These are phyloP conservation scores for Viridothelium virens DNA, from an alignment of 495 filamentous ascomycete species.

Conservation along the genomic window DNA sequence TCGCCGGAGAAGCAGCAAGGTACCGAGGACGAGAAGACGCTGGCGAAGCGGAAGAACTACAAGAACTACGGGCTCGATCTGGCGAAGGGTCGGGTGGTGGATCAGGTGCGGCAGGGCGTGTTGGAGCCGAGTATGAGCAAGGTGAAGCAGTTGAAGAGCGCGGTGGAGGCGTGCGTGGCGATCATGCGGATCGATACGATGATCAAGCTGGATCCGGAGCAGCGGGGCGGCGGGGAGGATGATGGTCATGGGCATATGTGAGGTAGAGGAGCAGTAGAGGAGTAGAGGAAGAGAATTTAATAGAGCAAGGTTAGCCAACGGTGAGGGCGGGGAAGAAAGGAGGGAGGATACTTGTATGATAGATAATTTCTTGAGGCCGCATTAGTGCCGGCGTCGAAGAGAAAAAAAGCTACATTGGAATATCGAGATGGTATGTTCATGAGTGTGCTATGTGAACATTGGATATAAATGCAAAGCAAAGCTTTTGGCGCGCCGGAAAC, in stretches of 20 bases:
- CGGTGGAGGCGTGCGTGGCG: slow-evolving; percentile 96
- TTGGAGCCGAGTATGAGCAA: slow-evolving; percentile 98
- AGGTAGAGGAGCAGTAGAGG: background rate
- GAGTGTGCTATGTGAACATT: slow-evolving; percentile 1
- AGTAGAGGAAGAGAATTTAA: background rate
- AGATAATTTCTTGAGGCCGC: background rate
- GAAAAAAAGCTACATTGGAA: background rate
- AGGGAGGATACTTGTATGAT: background rate
- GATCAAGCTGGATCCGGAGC: slow-evolving; percentile 95
- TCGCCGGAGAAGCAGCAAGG: background rate
- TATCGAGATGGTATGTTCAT: background rate
- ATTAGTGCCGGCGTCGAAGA: background rate
- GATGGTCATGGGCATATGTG: slow-evolving; percentile 60
- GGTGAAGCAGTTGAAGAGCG: slow-evolving; percentile 94
- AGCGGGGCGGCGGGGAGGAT: slow-evolving; percentile 63
- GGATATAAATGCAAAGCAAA: background rate
- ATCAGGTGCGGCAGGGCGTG: slow-evolving; percentile 90
- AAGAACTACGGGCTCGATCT: slow-evolving; percentile 96
- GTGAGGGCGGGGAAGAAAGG: background rate
- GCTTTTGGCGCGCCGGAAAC: background rate
- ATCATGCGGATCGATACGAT: slow-evolving; percentile 99
- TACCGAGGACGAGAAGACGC: slow-evolving; percentile 61
- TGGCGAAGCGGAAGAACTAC: slow-evolving; percentile 91
- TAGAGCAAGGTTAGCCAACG: slow-evolving; percentile 1
- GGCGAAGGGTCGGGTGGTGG: slow-evolving; percentile 79